A percentile compares a stretch with the other conserved stretches of the same genome.
These are phyloP conservation scores for Oryza officinalis DNA, from an alignment of 176 grass and related monocot species.

Conservation along the genomic window DNA sequence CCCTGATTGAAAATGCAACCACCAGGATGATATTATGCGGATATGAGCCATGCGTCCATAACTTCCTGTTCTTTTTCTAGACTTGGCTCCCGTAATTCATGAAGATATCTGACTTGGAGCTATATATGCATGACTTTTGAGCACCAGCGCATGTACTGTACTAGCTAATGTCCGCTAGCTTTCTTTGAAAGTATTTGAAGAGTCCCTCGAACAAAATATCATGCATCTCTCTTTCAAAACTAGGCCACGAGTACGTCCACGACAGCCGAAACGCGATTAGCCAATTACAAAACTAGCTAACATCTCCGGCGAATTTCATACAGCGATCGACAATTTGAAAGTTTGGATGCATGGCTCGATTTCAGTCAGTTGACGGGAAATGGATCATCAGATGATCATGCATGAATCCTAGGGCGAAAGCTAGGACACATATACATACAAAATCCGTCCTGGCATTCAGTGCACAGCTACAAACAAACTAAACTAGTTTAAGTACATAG, in stretches of 20 bases:
- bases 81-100: neutral
- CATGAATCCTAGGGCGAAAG: slow-evolving; percentile 27
- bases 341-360: neutral
- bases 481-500: neutral
- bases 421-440: neutral
- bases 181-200: neutral
- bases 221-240: neutral
- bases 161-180: neutral
- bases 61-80: too few relatives aligned
- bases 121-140: neutral
- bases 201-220: neutral
- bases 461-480: slow-evolving; percentile 4
- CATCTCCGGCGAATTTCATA: neutral
- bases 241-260: neutral
- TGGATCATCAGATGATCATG: neutral
- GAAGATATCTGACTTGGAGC: neutral
- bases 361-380: neutral
- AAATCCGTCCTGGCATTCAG: slow-evolving; percentile 31
- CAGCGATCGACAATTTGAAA: neutral
- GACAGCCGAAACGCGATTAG: neutral
- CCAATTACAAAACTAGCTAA: neutral
- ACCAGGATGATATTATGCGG: too few relatives aligned
- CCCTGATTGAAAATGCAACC: too few relatives aligned
- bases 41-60: too few relatives aligned
- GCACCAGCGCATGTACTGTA: neutral